Evolutionary conservation across 805 yeast genomes (phyloP).

Genomic region (Priceomyces fermenticarens): DNA sequence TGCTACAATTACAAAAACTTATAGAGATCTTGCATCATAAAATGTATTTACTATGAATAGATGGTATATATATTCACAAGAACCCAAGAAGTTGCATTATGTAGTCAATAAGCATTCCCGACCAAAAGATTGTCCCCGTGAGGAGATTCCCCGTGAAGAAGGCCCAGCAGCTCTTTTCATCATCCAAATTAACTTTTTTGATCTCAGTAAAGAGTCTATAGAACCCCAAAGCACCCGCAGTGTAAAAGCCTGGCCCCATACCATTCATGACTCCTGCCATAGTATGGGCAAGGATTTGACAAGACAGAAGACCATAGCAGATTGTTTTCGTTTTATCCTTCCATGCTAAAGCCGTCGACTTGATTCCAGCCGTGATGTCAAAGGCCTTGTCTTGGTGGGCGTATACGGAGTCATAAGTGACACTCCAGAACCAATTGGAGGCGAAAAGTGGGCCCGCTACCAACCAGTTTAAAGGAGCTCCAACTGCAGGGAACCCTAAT

Average conservation of each 20-base stretch:
- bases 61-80: constrained; percentile 13
- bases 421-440: constrained; percentile 85
- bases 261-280: constrained; percentile 73
- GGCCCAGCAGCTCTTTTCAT: constrained; percentile 79
- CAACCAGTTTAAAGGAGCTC: constrained; percentile 65
- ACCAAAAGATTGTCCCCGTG: constrained; percentile 68
- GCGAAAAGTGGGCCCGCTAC: constrained; percentile 77
- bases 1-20: constrained; percentile 16
- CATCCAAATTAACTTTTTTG: constrained; percentile 68
- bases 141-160: constrained; percentile 73
- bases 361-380: constrained; percentile 87
- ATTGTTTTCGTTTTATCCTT: constrained; percentile 73
- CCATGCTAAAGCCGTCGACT: constrained; percentile 96
- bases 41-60: background rate
- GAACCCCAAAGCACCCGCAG: constrained; percentile 66
- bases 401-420: constrained; percentile 93
- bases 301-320: constrained; percentile 57
- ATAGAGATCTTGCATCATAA: constrained; percentile 16
- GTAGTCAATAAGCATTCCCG: constrained; percentile 68
- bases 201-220: constrained; percentile 69
- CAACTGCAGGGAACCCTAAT: constrained; percentile 95
- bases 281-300: constrained; percentile 63
- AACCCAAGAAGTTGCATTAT: constrained; percentile 47
- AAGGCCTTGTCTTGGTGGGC: constrained; percentile 96
- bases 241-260: constrained; percentile 81